Evolutionary conservation across 1,139 yeast genomes (phyloP).

Genomic region (Chernovozyma sophiae-reginae): DNA sequence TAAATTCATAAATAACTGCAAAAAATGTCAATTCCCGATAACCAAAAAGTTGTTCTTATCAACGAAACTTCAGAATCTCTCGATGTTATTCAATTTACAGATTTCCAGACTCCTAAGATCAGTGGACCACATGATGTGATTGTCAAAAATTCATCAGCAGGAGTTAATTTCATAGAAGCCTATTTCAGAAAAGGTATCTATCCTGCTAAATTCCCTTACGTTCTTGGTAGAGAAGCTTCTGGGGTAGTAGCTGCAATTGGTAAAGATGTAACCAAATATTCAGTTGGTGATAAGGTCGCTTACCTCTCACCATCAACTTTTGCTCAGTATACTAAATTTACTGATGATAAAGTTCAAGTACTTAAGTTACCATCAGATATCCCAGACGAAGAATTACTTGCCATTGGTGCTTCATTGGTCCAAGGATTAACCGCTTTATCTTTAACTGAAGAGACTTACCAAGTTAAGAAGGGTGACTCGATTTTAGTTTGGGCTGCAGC

Average conservation of each 20-base stretch:
- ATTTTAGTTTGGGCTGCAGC: conserved; percentile 89
- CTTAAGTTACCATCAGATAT: conserved; percentile 47
- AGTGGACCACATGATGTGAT: conserved; percentile 51
- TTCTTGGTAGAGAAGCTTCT: conserved; percentile 81
- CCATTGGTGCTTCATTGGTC: conserved; percentile 56
- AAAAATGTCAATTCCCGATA: conserved; percentile 41
- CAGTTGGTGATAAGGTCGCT: conserved; percentile 72
- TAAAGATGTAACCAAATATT: conserved; percentile 46
- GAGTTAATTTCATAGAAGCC: conserved; percentile 77
- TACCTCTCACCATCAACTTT: conserved; percentile 52
- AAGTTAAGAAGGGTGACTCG: conserved; percentile 62
- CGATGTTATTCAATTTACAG: conserved; percentile 41
- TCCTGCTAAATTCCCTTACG: conserved; percentile 52
- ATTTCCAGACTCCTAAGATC: conserved; percentile 56
- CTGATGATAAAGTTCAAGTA: conserved; percentile 26
- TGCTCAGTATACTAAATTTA: conserved; percentile 64
- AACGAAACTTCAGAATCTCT: conserved; percentile 47
- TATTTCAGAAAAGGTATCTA: conserved; percentile 80
- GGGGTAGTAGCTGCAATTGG: conserved; percentile 76
- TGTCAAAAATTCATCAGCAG: conserved; percentile 68
- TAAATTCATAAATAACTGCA: background rate
- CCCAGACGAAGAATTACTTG: conserved; percentile 43
- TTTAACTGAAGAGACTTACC: conserved; percentile 60
- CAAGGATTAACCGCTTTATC: conserved; percentile 82
- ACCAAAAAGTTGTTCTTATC: conserved; percentile 57